Conservation (phyloP, 2,329 filamentous ascomycete genomes). For the Trichophaea hybrida region DNA sequence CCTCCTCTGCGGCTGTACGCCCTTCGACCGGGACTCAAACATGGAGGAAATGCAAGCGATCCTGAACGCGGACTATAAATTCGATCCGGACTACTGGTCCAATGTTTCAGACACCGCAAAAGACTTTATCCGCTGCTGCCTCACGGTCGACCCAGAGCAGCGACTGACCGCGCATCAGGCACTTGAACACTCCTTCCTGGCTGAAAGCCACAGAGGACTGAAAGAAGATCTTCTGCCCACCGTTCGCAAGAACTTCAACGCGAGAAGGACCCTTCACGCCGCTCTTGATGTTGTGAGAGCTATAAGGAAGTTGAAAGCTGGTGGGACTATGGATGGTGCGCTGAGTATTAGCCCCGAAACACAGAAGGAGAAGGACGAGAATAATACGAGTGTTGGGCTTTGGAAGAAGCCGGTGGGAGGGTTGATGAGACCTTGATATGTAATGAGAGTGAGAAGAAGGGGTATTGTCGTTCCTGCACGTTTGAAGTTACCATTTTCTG, state of each 20-base stretch:
- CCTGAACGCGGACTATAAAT: conserved; percentile 87
- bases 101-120: conserved; percentile 57
- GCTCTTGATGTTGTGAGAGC: conserved; percentile 57
- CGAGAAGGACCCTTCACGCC: conserved; percentile 51
- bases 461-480: background rate
- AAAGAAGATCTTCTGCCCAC: conserved; percentile 48
- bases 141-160: conserved; percentile 74
- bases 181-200: conserved; percentile 51
- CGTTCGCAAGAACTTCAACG: conserved; percentile 63
- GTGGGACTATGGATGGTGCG: conserved; percentile 50
- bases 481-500: background rate
- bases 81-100: conserved; percentile 95
- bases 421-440: conserved; percentile 20
- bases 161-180: conserved; percentile 80
- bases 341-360: conserved; percentile 37
- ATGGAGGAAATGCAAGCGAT: conserved; percentile 99
- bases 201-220: conserved; percentile 37
- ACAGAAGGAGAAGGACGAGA: conserved; percentile 43
- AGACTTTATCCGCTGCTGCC: conserved; percentile 80
- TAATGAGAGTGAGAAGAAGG: background rate
- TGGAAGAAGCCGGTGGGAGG: conserved; percentile 37
- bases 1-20: conserved; percentile 91
- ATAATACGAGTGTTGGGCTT: conserved; percentile 48
- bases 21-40: conserved; percentile 93
- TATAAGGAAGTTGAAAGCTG: conserved; percentile 56